These are phyloP conservation scores for Hydnum rufescens DNA, from an alignment of 768 basidiomycete genomes.

Conservation along the genomic window DNA sequence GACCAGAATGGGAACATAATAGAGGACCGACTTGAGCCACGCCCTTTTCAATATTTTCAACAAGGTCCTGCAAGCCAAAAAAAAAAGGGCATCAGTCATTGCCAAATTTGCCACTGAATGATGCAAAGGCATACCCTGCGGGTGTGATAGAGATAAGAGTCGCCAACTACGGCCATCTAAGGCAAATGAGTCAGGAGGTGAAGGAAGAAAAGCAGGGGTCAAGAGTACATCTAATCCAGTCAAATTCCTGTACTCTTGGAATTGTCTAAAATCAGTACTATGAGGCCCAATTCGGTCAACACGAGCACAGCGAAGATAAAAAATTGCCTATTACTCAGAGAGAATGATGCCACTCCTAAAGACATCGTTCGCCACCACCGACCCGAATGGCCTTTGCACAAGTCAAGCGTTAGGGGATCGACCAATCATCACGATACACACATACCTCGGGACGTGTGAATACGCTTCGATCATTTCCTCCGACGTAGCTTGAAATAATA, in stretches of 20 bases:
- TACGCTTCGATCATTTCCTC: constrained; percentile 90
- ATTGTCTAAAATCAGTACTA: constrained; percentile 92
- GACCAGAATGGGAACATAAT: background rate
- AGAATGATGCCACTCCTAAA: constrained; percentile 81
- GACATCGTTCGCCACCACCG: constrained; percentile 76
- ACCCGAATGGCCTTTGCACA: constrained; percentile 52
- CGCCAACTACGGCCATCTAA: constrained; percentile 78
- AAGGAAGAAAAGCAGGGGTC: background rate
- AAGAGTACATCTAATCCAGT: constrained; percentile 68
- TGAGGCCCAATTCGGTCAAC: constrained; percentile 1
- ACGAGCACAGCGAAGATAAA: background rate
- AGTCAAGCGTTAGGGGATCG: background rate
- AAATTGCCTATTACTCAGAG: constrained; percentile 46
- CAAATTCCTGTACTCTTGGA: constrained; percentile 73
- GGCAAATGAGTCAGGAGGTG: background rate
- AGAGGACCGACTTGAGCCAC: constrained; percentile 31
- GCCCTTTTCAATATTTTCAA: constrained; percentile 69
- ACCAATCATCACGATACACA: background rate
- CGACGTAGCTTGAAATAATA: constrained; percentile 91
- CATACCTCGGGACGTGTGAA: constrained; percentile 56
- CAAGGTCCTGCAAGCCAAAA: constrained; percentile 32
- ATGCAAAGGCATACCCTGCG: constrained; percentile 53
- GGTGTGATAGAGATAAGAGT: constrained; percentile 90
- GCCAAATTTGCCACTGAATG: too few species aligned
- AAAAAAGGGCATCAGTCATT: background rate